A percentile compares a stretch with the other conserved stretches of the same genome.
These are phyloP conservation scores for Neurospora pannonica DNA, from an alignment of 495 filamentous ascomycete genomes.

Conservation along the genomic window DNA sequence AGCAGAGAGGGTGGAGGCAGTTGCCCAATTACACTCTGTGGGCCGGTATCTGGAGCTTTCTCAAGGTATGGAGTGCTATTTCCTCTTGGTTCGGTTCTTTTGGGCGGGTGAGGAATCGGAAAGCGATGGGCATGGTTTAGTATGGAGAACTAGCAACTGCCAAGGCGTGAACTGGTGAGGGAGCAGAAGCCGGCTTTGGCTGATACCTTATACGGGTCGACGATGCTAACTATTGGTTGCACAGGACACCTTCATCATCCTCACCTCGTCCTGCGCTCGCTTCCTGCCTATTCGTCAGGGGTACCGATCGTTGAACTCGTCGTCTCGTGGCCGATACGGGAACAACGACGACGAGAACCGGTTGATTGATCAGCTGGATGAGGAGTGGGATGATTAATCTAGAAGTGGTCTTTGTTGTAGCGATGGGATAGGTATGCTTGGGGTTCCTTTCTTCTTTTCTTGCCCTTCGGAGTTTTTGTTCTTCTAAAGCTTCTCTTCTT, in stretches of 20 bases:
- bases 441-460: not conserved
- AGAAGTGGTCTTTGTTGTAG: not conserved
- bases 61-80: conserved; percentile 49
- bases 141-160: not conserved
- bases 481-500: not conserved
- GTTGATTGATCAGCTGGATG: conserved; percentile 91
- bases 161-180: not conserved
- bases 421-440: not conserved
- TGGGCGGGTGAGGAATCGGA: not conserved
- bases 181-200: not conserved
- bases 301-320: conserved; percentile 49
- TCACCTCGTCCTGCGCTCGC: conserved; percentile 64
- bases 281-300: conserved; percentile 54
- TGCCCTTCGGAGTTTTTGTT: not conserved
- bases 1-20: conserved; percentile 92
- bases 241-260: conserved; percentile 75
- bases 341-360: conserved; percentile 79
- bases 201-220: not conserved
- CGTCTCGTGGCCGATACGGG: conserved; percentile 33
- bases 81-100: not conserved
- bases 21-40: conserved; percentile 90
- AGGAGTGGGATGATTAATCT: conserved; percentile 64
- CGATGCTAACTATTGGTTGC: conserved; percentile 3
- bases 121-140: not conserved
- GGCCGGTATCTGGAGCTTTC: conserved; percentile 75